These are phyloP conservation scores for Avena eriantha DNA, from an alignment of 176 grass and related monocot species.

Conservation along the genomic window DNA sequence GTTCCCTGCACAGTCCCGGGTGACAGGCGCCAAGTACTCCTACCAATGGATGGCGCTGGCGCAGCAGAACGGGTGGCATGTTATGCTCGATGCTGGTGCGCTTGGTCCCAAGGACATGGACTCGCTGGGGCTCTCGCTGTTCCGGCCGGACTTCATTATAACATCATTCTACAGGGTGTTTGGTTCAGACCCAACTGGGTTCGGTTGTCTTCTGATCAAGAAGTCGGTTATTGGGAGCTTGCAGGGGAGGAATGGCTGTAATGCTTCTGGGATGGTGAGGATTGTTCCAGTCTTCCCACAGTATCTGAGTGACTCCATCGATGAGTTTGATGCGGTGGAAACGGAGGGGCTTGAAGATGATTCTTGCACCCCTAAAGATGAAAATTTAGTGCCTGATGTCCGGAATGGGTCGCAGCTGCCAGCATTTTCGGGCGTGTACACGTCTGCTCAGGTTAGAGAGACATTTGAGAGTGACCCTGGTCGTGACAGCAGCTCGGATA, in stretches of 20 bases:
- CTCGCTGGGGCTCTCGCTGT: slow-evolving; percentile 91
- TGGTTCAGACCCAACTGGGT: slow-evolving; percentile 91
- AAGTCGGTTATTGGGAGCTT: slow-evolving; percentile 93
- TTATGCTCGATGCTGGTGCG: slow-evolving; percentile 94
- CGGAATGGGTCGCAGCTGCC: slow-evolving; percentile 70
- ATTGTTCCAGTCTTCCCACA: slow-evolving; percentile 96
- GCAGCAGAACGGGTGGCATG: slow-evolving; percentile 99
- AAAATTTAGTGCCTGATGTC: slow-evolving; percentile 46
- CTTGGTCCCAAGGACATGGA: slow-evolving; percentile 99
- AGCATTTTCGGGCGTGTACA: slow-evolving; percentile 95
- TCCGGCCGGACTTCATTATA: slow-evolving; percentile 95
- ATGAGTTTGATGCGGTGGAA: slow-evolving; percentile 78
- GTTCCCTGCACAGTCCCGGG: slow-evolving; percentile 95
- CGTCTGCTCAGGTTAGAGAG: slow-evolving; percentile 95
- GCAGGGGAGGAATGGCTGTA: slow-evolving; percentile 86
- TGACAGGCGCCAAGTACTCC: slow-evolving; percentile 96
- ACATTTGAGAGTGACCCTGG: slow-evolving; percentile 83
- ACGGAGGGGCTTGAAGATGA: slow-evolving; percentile 80
- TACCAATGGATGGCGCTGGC: slow-evolving; percentile 99
- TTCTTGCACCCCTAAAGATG: slow-evolving; percentile 52
- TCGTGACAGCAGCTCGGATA: slow-evolving; percentile 89
- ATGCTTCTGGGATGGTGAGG: slow-evolving; percentile 90
- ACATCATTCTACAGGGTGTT: slow-evolving; percentile 98
- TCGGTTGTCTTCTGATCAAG: slow-evolving; percentile 99
- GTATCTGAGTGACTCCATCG: slow-evolving; percentile 92